Conservation (phyloP, 2,329 filamentous ascomycete genomes). For the Monosporascus sp. region DNA sequence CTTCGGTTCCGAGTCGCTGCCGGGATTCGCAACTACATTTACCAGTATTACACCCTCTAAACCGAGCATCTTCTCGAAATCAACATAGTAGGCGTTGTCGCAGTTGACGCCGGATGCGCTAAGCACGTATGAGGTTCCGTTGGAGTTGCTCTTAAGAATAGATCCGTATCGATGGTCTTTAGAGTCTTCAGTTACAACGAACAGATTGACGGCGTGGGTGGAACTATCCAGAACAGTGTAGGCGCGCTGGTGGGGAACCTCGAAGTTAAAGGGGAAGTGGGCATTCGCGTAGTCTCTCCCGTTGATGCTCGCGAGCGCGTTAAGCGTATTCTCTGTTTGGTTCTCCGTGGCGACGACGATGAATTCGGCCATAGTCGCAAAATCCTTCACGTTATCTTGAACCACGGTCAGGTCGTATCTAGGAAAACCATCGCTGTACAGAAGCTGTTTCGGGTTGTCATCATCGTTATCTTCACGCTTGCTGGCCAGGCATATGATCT, state of each 20-base stretch:
- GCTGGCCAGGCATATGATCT: conserved; percentile 59
- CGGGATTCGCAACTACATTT: conserved; percentile 74
- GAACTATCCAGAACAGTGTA: conserved; percentile 96
- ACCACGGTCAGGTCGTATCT: conserved; percentile 54
- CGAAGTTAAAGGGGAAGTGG: conserved; percentile 79
- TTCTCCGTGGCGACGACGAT: conserved; percentile 81
- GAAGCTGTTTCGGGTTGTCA: conserved; percentile 59
- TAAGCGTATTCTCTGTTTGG: conserved; percentile 61
- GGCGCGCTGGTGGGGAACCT: conserved; percentile 68
- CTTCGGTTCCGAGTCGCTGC: conserved; percentile 64
- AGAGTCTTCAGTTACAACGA: conserved; percentile 72
- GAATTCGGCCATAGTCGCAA: conserved; percentile 94
- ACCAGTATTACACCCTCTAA: conserved; percentile 86
- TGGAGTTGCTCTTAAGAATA: conserved; percentile 97
- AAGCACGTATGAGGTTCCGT: conserved; percentile 90
- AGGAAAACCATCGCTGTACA: conserved; percentile 78
- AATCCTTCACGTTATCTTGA: conserved; percentile 70
- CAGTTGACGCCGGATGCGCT: conserved; percentile 79
- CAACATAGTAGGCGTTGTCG: conserved; percentile 71
- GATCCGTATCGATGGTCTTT: conserved; percentile 68
- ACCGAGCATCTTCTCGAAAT: conserved; percentile 93
- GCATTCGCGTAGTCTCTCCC: conserved; percentile 77
- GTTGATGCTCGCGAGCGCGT: conserved; percentile 78
- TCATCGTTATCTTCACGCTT: conserved; percentile 60
- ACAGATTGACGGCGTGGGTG: conserved; percentile 88